Evolutionary conservation across 345 rosid species (phyloP).

Genomic region (Brassica juncea): DNA sequence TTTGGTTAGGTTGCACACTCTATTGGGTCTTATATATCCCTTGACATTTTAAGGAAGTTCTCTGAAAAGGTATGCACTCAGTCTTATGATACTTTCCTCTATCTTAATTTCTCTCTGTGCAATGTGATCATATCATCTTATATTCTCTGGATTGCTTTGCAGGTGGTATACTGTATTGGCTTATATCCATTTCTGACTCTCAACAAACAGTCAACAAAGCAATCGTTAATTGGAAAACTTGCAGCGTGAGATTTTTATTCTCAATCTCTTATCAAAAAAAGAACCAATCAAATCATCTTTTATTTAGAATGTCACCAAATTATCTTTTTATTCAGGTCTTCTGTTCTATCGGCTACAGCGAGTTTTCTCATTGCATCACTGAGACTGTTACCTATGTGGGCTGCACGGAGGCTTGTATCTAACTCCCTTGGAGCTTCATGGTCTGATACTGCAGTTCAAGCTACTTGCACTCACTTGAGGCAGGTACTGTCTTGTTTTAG

Average conservation of each 20-base stretch:
- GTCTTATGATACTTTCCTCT: background rate
- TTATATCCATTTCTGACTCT: constrained; percentile 77
- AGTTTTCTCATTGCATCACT: constrained; percentile 54
- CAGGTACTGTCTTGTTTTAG: constrained; percentile 48
- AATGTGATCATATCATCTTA: background rate
- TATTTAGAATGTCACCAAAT: constrained; percentile 1
- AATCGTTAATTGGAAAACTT: constrained; percentile 53
- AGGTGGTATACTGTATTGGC: constrained; percentile 63
- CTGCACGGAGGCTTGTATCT: constrained; percentile 48
- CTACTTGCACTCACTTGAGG: constrained; percentile 67
- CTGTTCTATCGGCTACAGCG: constrained; percentile 48
- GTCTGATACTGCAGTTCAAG: constrained; percentile 66
- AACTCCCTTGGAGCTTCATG: constrained; percentile 61
- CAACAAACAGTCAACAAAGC: constrained; percentile 56
- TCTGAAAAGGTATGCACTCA: constrained; percentile 57
- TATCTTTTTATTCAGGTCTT: constrained; percentile 56
- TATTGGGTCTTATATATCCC: constrained; percentile 71
- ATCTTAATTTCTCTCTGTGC: background rate
- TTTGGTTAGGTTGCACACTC: constrained; percentile 79
- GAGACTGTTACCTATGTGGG: constrained; percentile 58
- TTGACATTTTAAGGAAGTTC: constrained; percentile 58
- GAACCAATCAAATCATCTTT: background rate
- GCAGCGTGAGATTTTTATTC: constrained; percentile 50
- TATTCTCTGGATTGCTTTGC: constrained; percentile 7
- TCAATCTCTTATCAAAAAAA: background rate